Evolutionary conservation across 2,329 filamentous ascomycete species (phyloP).

Genomic region (Microdochium trichocladiopsis): DNA sequence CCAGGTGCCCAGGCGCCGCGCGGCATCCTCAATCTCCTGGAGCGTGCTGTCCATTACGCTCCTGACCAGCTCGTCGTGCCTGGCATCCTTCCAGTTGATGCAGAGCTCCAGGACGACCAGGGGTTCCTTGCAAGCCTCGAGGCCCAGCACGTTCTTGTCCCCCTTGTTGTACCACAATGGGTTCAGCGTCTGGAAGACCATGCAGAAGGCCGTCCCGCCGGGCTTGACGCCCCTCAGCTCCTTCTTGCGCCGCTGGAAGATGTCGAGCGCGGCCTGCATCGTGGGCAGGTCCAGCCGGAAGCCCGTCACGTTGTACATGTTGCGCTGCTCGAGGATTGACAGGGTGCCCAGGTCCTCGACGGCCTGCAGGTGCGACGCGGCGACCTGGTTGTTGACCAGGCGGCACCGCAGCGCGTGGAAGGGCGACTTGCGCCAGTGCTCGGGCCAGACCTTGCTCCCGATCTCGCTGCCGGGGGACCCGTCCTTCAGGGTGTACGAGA

Average conservation of each 20-base stretch:
- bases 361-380: neutral
- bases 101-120: neutral
- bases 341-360: neutral
- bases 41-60: neutral
- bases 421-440: neutral
- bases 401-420: neutral
- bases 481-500: neutral
- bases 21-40: neutral
- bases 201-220: neutral
- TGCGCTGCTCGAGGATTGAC: neutral
- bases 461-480: neutral
- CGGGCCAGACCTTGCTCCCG: neutral
- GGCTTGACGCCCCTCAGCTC: neutral
- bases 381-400: neutral
- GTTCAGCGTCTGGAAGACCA: neutral
- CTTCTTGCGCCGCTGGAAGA: neutral
- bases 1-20: conserved; percentile 4
- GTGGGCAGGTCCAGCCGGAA: conserved; percentile 1
- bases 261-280: neutral
- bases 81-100: neutral
- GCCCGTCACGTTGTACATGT: neutral
- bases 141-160: neutral
- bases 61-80: neutral
- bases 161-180: neutral
- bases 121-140: neutral